phyloP scores from a whole-genome alignment of 768 basidiomycete genomes.

The Tulasnella sp. region DNA sequence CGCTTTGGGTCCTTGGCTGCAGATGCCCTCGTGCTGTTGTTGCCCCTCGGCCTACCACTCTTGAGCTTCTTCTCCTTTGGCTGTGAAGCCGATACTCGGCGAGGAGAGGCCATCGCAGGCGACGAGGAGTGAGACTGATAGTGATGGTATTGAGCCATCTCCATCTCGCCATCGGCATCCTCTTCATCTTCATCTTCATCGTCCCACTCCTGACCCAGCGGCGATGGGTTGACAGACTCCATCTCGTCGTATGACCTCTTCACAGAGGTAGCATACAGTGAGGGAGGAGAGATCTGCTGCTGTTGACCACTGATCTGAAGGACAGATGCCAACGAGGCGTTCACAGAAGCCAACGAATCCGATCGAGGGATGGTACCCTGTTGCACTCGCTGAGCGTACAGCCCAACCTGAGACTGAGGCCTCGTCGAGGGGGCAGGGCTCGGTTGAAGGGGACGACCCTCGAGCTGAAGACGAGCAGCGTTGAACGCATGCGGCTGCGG shows the following conservation, averaged over 20 bases:
- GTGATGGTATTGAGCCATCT: not conserved
- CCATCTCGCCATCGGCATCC: conserved; percentile 5
- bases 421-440: conserved; percentile 2
- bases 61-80: conserved; percentile 7
- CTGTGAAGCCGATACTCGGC: not conserved
- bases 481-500: not conserved
- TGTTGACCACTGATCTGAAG: not conserved
- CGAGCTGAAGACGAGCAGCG: not conserved
- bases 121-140: not conserved
- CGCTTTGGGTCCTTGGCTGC: conserved; percentile 12
- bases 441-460: not conserved
- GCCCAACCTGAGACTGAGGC: not conserved
- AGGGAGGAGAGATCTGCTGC: not conserved
- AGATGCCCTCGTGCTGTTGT: not conserved
- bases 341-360: not conserved
- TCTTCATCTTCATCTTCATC: conserved; percentile 13
- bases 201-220: not conserved
- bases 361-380: too few species aligned
- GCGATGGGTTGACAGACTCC: not conserved
- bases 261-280: not conserved
- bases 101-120: not conserved
- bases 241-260: conserved; percentile 10
- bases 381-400: not conserved
- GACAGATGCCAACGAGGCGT: not conserved
- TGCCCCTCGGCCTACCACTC: conserved; percentile 8